Evolutionary conservation across 106 monocot species (phyloP), one percentile per base, ranked within the genome.

Genomic region (Dioscorea alata): DNA sequence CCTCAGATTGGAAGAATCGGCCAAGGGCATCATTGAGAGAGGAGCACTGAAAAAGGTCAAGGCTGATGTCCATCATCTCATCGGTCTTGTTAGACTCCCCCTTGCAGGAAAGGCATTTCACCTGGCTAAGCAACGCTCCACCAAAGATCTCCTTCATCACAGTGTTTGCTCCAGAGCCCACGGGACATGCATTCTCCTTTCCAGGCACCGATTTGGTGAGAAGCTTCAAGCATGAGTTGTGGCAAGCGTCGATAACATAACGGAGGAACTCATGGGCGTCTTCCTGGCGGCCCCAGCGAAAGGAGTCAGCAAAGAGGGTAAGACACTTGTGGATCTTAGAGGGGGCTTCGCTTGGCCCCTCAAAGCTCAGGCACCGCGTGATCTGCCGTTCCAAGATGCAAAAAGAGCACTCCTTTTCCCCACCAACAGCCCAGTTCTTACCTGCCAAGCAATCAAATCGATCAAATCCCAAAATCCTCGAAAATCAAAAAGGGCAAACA

Each of bases 211-310:
- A 16, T 14, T 54, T 54, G 54, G 0, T 54, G 54, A 54, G 54
- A 19, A 54, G 18, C 15, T 54, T 54, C 18, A 19, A 5, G 15
- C 54, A 16, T 4, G 54, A 2, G 54, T 16, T 54, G 54, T 96
- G 92, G 74, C 96, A 96, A 35, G 88, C 80, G 42, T 96, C 96
- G 54, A 96, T 92, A 58, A 89, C 88, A 25, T 89, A 86, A 59
- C 95, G 91, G 16, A 96, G 91, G 78, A 96, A 96, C 80, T 96
- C 95, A 63, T 96, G 95, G 22, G 95, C 91, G 50, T 91, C 95
- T 70, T 96, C 95, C 82, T 96, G 95, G 33, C 89, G 75, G 15
- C 95, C 95, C 86, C 84, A 85, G 60, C 88, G 91, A 67, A 96
- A 96, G 59, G 88, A 77, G 59, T 91, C 88, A 12, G 91, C 88